Base-by-base conservation (phyloP, 2,329 filamentous ascomycete species). In the Leptographium procerum region DNA sequence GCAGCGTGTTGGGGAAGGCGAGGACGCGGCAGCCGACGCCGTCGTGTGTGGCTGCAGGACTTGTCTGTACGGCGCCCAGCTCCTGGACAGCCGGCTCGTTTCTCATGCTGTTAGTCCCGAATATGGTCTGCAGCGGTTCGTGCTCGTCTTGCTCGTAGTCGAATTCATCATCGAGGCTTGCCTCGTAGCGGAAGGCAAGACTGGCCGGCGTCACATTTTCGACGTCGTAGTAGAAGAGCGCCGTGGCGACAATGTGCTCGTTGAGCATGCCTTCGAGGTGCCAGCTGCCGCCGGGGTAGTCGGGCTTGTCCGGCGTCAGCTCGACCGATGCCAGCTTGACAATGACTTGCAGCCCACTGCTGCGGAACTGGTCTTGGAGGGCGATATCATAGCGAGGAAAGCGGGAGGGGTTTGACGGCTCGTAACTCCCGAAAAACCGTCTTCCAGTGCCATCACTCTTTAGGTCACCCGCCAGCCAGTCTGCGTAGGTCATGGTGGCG, bases 241-340 rank as follows among this genome's bases (percentile, higher is more conserved):
- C 75, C 0, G 77, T 78, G 7, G 78, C 80, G 61, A 73, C 74
- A 53, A 84, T 80, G 61, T 77, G 76, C 65, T 84, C 80, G 62
- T 83, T 83, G 61, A 71, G 59, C 58, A 67, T 64, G 24, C 75
- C 75, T 57, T 77, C 75, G 9, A 77, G 63, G 63, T 76, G 71
- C 71, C 74, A 55, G 43, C n/a, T 16, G 24, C n/a, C 36, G 40
- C 11, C 28, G 34, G 71, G 64, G 61, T 78, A 84, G 0, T 66
- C 66, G 0, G 80, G 78, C 34, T 80, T 77, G 8, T 79, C 76
- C 0, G 81, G 81, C 0, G 75, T 80, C 1, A 86, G 71, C 47
- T 83, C 73, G 54, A 85, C 78, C 31, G 74, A 77, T 0, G 79
- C 75, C 61, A 87, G 71, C 64, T 86, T 84, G 24, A 86, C 76